Base-by-base conservation (phyloP, 2,329 filamentous ascomycete species). In the Cladosporium sp. region DNA sequence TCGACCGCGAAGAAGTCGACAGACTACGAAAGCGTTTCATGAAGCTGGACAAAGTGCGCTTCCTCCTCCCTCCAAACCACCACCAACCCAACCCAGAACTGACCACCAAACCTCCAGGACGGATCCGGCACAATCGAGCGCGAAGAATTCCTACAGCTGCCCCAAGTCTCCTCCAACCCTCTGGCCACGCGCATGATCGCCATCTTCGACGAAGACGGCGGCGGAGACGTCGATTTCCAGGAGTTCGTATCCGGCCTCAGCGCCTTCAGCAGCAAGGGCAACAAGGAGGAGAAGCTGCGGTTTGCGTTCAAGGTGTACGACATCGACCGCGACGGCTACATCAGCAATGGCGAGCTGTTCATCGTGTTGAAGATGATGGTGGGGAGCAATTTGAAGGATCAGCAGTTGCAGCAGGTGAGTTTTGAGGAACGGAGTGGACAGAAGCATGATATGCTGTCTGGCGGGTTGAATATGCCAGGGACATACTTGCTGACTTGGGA, bases 351-450 rank as follows among this genome's bases (percentile, higher is more conserved):
- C 74, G 95, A 99, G 84, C 87, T 99, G 61, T 99, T 98, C 80
- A 98, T 99, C 75, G 95, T 99, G 76, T 86, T 99, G 75, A 99
- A 99, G 90, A 99, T 99, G 95, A 99, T 99, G 95, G 95, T 99
- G 61, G 95, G 95, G 67, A 97, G 91, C 83, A 99, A 99, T 80
- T 83, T 99, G 76, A 99, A 99, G 85, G 95, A 99, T 79, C 92
- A 97, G 81, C 95, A 99, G 82, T 82, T 99, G 78, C 95, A 99
- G 83, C 95, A 94, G 80, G 82, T 83, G 74, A 26, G 72, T 68
- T 44, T 44, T 11, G 12, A 16, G 11, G 7, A n/a, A n/a, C 16
- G 12, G 18, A 11, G 37, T 1, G n/a, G 18, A 26, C 23, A 3
- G 23, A 3, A 26, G 23, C 23, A 26, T 26, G 23, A 46, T 26